Percentiles rank a stretch among this genome's conserved stretches.
Conservation (phyloP, 2,329 filamentous ascomycete species). For the Cercospora janseana region DNA sequence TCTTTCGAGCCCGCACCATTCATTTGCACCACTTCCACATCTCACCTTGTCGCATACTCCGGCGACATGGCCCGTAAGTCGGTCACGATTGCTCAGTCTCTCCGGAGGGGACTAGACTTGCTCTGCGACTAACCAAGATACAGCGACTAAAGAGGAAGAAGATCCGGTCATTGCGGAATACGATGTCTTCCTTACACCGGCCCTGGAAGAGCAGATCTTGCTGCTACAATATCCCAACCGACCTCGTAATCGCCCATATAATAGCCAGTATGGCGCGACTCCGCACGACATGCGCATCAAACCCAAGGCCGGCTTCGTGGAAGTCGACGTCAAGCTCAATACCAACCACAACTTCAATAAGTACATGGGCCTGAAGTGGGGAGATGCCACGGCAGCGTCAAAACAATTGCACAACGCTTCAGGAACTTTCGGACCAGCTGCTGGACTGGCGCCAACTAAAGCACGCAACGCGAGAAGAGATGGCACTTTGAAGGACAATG, state of each 20-base stretch:
- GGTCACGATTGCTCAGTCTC: constrained; percentile 10
- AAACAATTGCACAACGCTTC: constrained; percentile 43
- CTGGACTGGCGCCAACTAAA: constrained; percentile 42
- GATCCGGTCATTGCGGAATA: constrained; percentile 60
- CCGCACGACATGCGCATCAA: constrained; percentile 81
- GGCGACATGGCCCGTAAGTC: constrained; percentile 10
- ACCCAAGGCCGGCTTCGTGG: constrained; percentile 75
- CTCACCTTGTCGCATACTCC: neutral
- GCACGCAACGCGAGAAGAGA: constrained; percentile 24
- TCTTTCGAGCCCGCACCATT: neutral
- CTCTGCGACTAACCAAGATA: constrained; percentile 13
- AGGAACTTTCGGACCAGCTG: constrained; percentile 48
- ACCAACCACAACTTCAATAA: constrained; percentile 74
- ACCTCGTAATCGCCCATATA: constrained; percentile 61
- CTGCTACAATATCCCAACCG: constrained; percentile 89
- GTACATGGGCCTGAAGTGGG: constrained; percentile 78
- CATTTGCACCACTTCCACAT: neutral
- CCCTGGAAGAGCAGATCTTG: constrained; percentile 55
- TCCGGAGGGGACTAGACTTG: constrained; percentile 11
- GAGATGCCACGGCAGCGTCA: constrained; percentile 59
- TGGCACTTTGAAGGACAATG: constrained; percentile 45
- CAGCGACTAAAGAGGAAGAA: constrained; percentile 37
- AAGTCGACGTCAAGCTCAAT: constrained; percentile 85
- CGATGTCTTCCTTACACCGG: constrained; percentile 81
- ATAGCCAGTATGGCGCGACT: constrained; percentile 53